Conservation (phyloP, 257 asterid genomes). For the Datura wrightii region DNA sequence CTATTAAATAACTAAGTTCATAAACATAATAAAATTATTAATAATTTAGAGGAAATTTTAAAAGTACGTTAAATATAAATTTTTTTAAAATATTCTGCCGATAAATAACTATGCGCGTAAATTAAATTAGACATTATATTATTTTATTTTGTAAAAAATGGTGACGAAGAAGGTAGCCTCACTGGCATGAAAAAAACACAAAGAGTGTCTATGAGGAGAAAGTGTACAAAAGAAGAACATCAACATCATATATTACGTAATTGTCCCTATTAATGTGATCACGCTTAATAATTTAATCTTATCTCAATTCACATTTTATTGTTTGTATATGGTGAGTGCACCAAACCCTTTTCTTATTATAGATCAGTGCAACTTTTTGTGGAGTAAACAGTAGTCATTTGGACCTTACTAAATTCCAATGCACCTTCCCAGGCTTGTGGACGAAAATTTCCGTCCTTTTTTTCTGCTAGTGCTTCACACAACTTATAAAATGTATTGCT, state of each 20-base stretch:
- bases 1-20: no score
- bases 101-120: no score
- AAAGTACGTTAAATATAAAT: no score
- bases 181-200: neutral
- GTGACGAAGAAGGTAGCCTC: neutral
- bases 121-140: no score
- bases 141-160: no score
- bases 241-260: slow-evolving; percentile 37
- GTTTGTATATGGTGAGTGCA: slow-evolving; percentile 18
- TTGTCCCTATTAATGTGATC: slow-evolving; percentile 34
- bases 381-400: slow-evolving; percentile 19
- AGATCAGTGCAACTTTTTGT: slow-evolving; percentile 10
- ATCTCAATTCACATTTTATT: neutral
- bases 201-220: neutral
- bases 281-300: slow-evolving; percentile 26
- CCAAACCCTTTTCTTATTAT: slow-evolving; percentile 14
- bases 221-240: slow-evolving; percentile 31
- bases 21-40: no score
- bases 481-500: no score
- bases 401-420: neutral
- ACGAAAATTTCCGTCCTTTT: neutral
- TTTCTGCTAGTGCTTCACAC: neutral
- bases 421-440: slow-evolving; percentile 6
- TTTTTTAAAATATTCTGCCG: no score
- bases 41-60: no score